Evolutionary conservation across 2,329 filamentous ascomycete species (phyloP), one percentile per base, ranked within the genome.

Genomic region (Aspergillus jensenii): DNA sequence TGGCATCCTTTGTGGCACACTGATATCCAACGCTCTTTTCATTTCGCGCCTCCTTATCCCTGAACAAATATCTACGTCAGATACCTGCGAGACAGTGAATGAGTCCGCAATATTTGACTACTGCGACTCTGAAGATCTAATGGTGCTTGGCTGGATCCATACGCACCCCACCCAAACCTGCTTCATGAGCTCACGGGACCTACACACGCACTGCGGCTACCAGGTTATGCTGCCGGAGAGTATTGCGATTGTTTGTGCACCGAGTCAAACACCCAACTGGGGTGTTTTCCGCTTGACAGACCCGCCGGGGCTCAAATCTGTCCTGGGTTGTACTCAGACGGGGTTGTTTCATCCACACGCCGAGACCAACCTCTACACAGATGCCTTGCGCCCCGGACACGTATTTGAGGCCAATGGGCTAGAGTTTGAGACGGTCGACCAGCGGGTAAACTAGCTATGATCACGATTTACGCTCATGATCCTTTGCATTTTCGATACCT

Each of bases 191-290:
- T 95, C 90, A 49, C 82, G 93, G 50, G 95, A 99, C 71, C 72
- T 98, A 64, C 95, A 99, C 71, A 99, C 96, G 0, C 93, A 96
- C 70, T 88, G 88, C 3, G 92, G 92, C 11, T 98, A 97, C 72
- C 95, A 99, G 75, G 87, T 95, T 59, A 97, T 97, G 91, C 85
- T 98, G 76, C 89, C 92, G 1, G 95, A 99, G 79, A 96, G 91
- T 67, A 92, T 99, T 62, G 95, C 95, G 4, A 96, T 99, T 68
- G 95, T 99, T 40, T 99, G 95, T 76, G 91, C 95, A 6, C 95
- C 95, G 0, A 89, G 84, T 56, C 91, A 90, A 67, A 81, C 82
- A 39, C 68, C 71, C 31, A 93, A 91, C 61, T 93, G 91, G 81
- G 95, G 95, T 49, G 89, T 96, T 23, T 99, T 98, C 76, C 87